Conservation (phyloP, 75 land plant species). For the Pseudotsuga menziesii region DNA sequence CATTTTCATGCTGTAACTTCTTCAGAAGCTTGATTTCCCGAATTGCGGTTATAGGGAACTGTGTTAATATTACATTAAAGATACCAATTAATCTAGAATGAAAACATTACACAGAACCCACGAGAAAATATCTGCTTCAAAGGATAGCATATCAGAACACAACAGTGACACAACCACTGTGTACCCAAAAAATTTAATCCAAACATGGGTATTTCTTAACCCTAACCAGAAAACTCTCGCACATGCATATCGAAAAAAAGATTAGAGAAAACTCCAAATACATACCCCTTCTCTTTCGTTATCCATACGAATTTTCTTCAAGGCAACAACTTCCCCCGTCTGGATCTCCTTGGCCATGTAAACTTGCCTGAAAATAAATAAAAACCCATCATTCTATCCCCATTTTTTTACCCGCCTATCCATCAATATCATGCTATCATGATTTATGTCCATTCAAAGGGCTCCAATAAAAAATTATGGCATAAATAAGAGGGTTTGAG, state of each 20-base stretch:
- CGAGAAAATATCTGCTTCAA: not conserved
- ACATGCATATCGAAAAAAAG: too few relatives aligned
- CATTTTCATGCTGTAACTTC: slow-evolving; percentile 92
- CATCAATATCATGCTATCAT: not conserved
- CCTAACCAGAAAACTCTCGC: too few relatives aligned
- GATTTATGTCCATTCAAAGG: not conserved
- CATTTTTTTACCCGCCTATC: not conserved
- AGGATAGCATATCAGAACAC: too few relatives aligned
- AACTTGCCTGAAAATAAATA: slow-evolving; percentile 63
- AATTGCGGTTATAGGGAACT: slow-evolving; percentile 97
- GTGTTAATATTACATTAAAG: slow-evolving; percentile 14
- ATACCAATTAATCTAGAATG: not conserved
- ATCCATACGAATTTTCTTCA: slow-evolving; percentile 93
- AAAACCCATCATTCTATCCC: not conserved
- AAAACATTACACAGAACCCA: not conserved
- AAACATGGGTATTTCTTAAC: too few relatives aligned
- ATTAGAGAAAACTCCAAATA: too few relatives aligned
- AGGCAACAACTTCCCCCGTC: slow-evolving; percentile 90
- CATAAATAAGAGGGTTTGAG: not conserved
- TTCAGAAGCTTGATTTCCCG: slow-evolving; percentile 93
- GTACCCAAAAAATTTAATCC: too few relatives aligned
- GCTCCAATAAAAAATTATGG: not conserved
- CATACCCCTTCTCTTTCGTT: slow-evolving; percentile 97
- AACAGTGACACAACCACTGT: too few relatives aligned
- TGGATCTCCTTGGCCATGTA: slow-evolving; percentile 87